A percentile compares a stretch with the other conserved stretches of the same genome.
Evolutionary conservation across 306 rosid genomes (phyloP).

Genomic region (Vigna hirtella): DNA sequence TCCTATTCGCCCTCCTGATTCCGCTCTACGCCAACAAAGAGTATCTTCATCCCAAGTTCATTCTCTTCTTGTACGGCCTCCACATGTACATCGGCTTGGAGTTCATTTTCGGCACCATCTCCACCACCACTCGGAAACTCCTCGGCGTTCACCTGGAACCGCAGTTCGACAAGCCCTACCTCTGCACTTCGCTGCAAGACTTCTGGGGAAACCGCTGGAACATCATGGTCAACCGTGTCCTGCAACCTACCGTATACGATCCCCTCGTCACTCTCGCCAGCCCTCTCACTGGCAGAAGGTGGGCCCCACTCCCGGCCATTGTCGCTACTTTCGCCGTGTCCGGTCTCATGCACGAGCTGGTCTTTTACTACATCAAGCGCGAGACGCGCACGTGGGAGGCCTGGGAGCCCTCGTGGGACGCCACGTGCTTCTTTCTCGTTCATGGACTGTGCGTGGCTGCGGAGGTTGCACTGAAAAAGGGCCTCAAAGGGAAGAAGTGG

Average conservation of each 20-base stretch:
- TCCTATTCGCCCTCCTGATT: slow-evolving; percentile 21
- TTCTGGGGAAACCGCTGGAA: slow-evolving; percentile 58
- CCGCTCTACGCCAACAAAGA: slow-evolving; percentile 16
- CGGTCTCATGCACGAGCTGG: slow-evolving; percentile 44
- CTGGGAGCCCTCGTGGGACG: slow-evolving; percentile 55
- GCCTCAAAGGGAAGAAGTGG: slow-evolving; percentile 3
- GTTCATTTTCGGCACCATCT: neutral
- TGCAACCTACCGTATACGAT: slow-evolving; percentile 43
- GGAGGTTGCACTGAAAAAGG: slow-evolving; percentile 40
- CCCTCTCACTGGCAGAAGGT: slow-evolving; percentile 22
- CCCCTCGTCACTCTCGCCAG: neutral
- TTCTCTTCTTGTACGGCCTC: slow-evolving; percentile 34
- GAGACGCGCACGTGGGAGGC: slow-evolving; percentile 51
- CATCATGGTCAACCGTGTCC: slow-evolving; percentile 36
- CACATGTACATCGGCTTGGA: slow-evolving; percentile 51
- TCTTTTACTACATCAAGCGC: slow-evolving; percentile 46
- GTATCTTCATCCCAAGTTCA: slow-evolving; percentile 35
- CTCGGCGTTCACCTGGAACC: slow-evolving; percentile 40
- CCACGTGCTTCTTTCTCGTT: slow-evolving; percentile 39
- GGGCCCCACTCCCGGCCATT: slow-evolving; percentile 46
- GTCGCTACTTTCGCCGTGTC: slow-evolving; percentile 38
- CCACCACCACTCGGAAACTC: neutral
- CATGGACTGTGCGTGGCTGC: slow-evolving; percentile 42
- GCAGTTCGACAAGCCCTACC: slow-evolving; percentile 45
- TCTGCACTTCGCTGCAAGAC: slow-evolving; percentile 44